Evolutionary conservation across 2,329 filamentous ascomycete genomes (phyloP).

Genomic region (Talaromyces sp.): DNA sequence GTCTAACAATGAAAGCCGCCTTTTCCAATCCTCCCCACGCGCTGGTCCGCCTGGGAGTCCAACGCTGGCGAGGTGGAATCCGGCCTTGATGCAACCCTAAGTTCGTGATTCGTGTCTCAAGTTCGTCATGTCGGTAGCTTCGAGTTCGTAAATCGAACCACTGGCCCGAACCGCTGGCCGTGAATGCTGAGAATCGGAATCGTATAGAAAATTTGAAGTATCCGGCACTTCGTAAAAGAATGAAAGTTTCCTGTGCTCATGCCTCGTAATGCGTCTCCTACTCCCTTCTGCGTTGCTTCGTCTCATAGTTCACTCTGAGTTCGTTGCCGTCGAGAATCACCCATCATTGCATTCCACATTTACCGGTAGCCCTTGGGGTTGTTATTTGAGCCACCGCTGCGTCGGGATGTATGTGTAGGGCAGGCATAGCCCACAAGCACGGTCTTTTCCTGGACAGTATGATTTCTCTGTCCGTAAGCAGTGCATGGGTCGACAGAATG

Average conservation of each 20-base stretch:
- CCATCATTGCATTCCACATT: not conserved
- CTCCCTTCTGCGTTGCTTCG: not conserved
- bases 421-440: constrained; percentile 83
- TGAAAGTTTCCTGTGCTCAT: constrained; percentile 3
- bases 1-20: not conserved
- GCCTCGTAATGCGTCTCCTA: constrained; percentile 4
- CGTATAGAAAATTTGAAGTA: not conserved
- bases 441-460: constrained; percentile 67
- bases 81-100: not conserved
- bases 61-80: not conserved
- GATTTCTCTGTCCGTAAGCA: constrained; percentile 69
- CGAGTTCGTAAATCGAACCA: not conserved
- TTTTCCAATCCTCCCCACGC: constrained; percentile 14
- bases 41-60: constrained; percentile 9
- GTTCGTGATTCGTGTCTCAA: not conserved
- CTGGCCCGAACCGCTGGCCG: constrained; percentile 3
- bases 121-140: not conserved
- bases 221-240: constrained; percentile 15
- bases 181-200: constrained; percentile 6
- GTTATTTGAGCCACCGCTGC: constrained; percentile 16
- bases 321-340: not conserved
- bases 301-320: not conserved
- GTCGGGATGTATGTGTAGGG: constrained; percentile 46
- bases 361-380: constrained; percentile 24
- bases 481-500: constrained; percentile 82